Percentiles rank a stretch among this genome's conserved stretches.
Evolutionary conservation across 2,329 filamentous ascomycete species (phyloP).

Genomic region (Apiospora sp.): DNA sequence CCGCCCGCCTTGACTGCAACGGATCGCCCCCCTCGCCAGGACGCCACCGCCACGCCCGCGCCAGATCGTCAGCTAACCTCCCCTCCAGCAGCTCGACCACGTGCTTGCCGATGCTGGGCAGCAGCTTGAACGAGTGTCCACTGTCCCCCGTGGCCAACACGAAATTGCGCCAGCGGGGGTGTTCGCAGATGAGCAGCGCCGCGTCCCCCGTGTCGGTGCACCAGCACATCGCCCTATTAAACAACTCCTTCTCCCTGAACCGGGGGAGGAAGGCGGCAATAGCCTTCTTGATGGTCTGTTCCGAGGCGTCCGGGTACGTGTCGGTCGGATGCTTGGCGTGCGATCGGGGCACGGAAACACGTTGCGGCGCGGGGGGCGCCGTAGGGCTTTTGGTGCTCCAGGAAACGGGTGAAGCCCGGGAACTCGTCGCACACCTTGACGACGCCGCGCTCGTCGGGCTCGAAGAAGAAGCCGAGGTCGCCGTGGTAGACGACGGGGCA

Average conservation of each 20-base stretch:
- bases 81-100: slow-evolving; percentile 55
- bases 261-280: slow-evolving; percentile 42
- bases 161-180: slow-evolving; percentile 52
- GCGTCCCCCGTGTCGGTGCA: slow-evolving; percentile 46
- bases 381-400: slow-evolving; percentile 43
- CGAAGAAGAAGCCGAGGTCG: slow-evolving; percentile 58
- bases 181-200: slow-evolving; percentile 45
- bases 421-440: slow-evolving; percentile 50
- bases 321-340: slow-evolving; percentile 48
- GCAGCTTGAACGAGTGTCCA: slow-evolving; percentile 54
- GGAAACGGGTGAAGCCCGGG: slow-evolving; percentile 48
- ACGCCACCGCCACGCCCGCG: slow-evolving; percentile 53
- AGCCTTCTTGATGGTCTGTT: slow-evolving; percentile 40
- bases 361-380: slow-evolving; percentile 38
- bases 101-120: slow-evolving; percentile 55
- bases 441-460: slow-evolving; percentile 50
- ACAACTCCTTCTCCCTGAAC: slow-evolving; percentile 39
- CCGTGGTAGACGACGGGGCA: slow-evolving; percentile 55
- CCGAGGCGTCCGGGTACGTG: slow-evolving; percentile 46
- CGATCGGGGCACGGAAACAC: slow-evolving; percentile 45
- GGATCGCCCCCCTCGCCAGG: slow-evolving; percentile 50
- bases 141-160: slow-evolving; percentile 56
- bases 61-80: slow-evolving; percentile 46
- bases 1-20: slow-evolving; percentile 49
- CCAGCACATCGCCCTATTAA: slow-evolving; percentile 45